Base-by-base conservation (phyloP, 306 rosid genomes). In the Rosa chinensis region DNA sequence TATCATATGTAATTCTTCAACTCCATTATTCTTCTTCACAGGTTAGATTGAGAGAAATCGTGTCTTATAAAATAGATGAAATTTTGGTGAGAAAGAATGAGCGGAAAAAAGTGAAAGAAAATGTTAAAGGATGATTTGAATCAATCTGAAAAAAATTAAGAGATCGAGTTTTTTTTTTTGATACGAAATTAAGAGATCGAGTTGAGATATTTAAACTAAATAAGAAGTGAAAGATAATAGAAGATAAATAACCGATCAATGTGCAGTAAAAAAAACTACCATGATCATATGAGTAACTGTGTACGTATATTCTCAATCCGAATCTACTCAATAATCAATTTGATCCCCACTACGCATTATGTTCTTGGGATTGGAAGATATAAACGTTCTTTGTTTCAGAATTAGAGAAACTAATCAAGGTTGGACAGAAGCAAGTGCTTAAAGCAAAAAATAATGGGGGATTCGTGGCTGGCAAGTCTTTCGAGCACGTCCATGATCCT, bases 391-490 rank as follows among this genome's bases (percentile, higher is more conserved):
- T 77, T 70, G 64, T 80, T 86, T 82, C 72, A 77, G 44, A 84
- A 80, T 4, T 4, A 44, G 32, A 58, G 55, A 78, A 81, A 45
- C 63, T 13, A 64, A 14, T 62, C 37, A 37, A 16, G 21, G 40
- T 1, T 35, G 72, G 76, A 37, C 56, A 39, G 44, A 74, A 25
- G 45, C 50, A 53, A 74, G 74, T 37, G 77, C 76, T 77, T 79
- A 82, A 78, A 77, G 82, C 70, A 55, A 37, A 40, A 74, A 32
- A 44, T 76, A 70, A 74, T 77, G 45, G 49, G 80, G 56, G 76
- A 77, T 82, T 86, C 78, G 79, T 84, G 88, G 87, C 72, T 75
- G 62, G 32, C 66, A 77, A 84, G 66, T 67, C 48, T 52, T 28
- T 53, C 6, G 35, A 53, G 53, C 44, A 56, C 55, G 40, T 39